These are phyloP conservation scores for Candida manassasensis DNA, from an alignment of 805 yeast species.

Conservation along the genomic window DNA sequence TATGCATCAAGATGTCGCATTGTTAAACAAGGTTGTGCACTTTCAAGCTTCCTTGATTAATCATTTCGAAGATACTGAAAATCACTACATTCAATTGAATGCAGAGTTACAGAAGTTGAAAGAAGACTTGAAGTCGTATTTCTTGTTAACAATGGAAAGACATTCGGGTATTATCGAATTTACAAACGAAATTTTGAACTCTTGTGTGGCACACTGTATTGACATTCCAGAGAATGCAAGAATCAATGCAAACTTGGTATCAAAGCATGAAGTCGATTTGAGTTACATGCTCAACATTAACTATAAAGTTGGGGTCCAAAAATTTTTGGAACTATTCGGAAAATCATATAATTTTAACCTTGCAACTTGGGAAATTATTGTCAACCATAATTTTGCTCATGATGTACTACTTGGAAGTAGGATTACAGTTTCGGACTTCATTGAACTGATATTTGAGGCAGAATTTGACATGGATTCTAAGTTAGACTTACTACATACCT, in stretches of 20 bases:
- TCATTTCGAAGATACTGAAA: constrained; percentile 36
- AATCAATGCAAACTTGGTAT: constrained; percentile 1
- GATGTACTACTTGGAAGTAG: constrained; percentile 13
- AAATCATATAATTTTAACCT: constrained; percentile 28
- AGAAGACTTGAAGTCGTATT: constrained; percentile 12
- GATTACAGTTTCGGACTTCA: constrained; percentile 16
- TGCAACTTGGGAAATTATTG: constrained; percentile 27
- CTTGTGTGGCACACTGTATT: constrained; percentile 9
- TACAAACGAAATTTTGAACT: constrained; percentile 8
- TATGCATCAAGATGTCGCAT: neutral
- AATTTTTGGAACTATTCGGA: constrained; percentile 23
- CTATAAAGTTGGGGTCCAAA: constrained; percentile 19
- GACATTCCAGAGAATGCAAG: neutral
- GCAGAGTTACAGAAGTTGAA: constrained; percentile 20
- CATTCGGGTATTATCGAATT: constrained; percentile 3
- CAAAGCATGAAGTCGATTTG: constrained; percentile 18
- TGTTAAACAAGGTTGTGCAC: constrained; percentile 17
- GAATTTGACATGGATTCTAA: constrained; percentile 9
- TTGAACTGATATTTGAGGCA: constrained; percentile 20
- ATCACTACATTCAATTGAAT: constrained; percentile 29
- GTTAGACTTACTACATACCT: constrained; percentile 9
- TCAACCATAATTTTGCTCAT: constrained; percentile 24
- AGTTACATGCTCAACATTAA: constrained; percentile 23
- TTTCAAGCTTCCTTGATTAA: constrained; percentile 27
- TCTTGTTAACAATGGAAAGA: constrained; percentile 8